Evolutionary conservation across 2,329 filamentous ascomycete genomes (phyloP).

Genomic region (Sordariomycetes sp.): DNA sequence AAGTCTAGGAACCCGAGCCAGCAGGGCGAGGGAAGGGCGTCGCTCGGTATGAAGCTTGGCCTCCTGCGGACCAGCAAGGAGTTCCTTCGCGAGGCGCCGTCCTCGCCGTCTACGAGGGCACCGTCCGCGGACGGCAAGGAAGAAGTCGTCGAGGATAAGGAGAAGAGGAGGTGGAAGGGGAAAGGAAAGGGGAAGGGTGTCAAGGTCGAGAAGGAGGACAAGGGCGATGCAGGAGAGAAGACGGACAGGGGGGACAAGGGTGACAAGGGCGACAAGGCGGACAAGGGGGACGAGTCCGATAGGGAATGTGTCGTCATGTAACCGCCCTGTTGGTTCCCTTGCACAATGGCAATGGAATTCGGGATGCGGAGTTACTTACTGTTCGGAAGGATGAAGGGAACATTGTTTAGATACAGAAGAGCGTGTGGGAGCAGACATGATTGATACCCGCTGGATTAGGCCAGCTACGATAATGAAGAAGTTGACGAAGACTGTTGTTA

Average conservation of each 20-base stretch:
- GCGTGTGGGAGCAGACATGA: not conserved
- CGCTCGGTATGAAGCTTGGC: slow-evolving; percentile 39
- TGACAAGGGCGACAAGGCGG: slow-evolving; percentile 17
- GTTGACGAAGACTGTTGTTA: slow-evolving; percentile 2
- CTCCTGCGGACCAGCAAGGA: slow-evolving; percentile 39
- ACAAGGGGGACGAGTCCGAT: slow-evolving; percentile 18
- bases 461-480: not conserved
- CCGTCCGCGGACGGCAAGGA: slow-evolving; percentile 11
- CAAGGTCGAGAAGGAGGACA: slow-evolving; percentile 8
- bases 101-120: slow-evolving; percentile 10
- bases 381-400: not conserved
- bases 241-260: slow-evolving; percentile 4
- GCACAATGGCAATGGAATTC: not conserved
- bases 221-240: slow-evolving; percentile 17
- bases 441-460: not conserved
- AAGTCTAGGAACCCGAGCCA: slow-evolving; percentile 46
- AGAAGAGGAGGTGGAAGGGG: slow-evolving; percentile 10
- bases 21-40: slow-evolving; percentile 43
- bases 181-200: not conserved
- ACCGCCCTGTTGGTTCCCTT: not conserved
- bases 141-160: slow-evolving; percentile 9
- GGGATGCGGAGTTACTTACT: not conserved
- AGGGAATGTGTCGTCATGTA: slow-evolving; percentile 36
- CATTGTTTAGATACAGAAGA: slow-evolving; percentile 1
- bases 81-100: slow-evolving; percentile 18